Conservation (phyloP, 1,284 basidiomycete species). For the Grifola frondosa region DNA sequence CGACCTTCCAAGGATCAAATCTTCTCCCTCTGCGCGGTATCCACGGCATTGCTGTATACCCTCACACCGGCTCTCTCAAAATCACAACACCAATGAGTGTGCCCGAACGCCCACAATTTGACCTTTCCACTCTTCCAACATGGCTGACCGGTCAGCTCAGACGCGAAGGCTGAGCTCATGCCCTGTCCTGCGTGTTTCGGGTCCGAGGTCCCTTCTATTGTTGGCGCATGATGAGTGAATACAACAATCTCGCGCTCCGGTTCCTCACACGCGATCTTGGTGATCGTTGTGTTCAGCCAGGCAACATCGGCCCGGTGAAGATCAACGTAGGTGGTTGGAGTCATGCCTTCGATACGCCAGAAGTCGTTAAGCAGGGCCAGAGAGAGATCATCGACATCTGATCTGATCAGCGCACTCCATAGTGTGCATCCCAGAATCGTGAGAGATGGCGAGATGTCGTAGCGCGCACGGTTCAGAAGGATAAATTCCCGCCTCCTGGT, state of each 20-base stretch:
- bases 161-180: constrained; percentile 35
- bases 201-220: constrained; percentile 33
- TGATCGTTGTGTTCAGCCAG: constrained; percentile 33
- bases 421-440: constrained; percentile 43
- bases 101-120: constrained; percentile 40
- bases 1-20: no score
- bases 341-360: constrained; percentile 30
- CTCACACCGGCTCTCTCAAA: constrained; percentile 33
- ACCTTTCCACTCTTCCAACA: constrained; percentile 30
- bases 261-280: constrained; percentile 28
- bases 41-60: constrained; percentile 37
- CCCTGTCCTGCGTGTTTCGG: constrained; percentile 29
- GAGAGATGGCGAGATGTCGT: constrained; percentile 33
- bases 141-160: constrained; percentile 30
- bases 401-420: constrained; percentile 37
- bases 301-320: constrained; percentile 32
- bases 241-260: constrained; percentile 34
- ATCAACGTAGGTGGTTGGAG: constrained; percentile 23
- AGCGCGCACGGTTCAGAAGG: constrained; percentile 35
- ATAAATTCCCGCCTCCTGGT: no score
- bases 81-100: constrained; percentile 42
- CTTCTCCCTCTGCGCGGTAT: no score
- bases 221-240: constrained; percentile 42
- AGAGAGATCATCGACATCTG: constrained; percentile 26
- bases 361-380: constrained; percentile 33